Evolutionary conservation across 2,329 filamentous ascomycete species (phyloP), one percentile per base, ranked within the genome.

Genomic region (Paecilomyces formosus): DNA sequence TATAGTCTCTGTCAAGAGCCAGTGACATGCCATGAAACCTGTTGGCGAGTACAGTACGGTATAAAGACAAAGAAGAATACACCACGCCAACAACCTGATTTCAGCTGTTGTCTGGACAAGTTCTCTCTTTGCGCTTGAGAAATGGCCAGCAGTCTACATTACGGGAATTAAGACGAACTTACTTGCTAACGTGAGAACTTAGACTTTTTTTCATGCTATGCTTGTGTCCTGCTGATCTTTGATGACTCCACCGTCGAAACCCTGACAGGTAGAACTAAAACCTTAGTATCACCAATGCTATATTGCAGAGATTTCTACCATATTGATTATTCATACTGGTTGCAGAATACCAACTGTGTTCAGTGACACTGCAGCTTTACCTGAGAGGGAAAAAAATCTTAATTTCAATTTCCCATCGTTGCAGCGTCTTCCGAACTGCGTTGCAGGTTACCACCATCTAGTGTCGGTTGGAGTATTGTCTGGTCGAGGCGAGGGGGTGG

Each of bases 261-360:
- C 50, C 39, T 53, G 24, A 39, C 55, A 55, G 53, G 52, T 51
- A 28, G 56, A 54, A 50, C 30, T 33, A 35, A 60, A 49, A 57
- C 63, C 24, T 64, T 58, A 60, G 57, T 53, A 55, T 31, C 33
- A 28, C 60, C 57, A 57, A 61, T 55, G 21, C 22, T 52, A 13
- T 52, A 24, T 52, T 15, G 4, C 26, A 22, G n/a, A 21, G 15
- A 9, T 33, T 18, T 13, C 31, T 22, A 24, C 24, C 54, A 39
- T 26, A 9, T 35, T 55, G 30, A 31, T 55, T 55, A 22, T 55
- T 55, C n/a, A 55, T 31, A 55, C 15, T 49, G 24, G 28, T 15
- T 55, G n/a, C 18, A n/a, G 39, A 39, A 24, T 22, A 33, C 35
- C 21, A 54, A 54, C 24, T 39, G 54, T 45, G 31, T 45, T 55